phyloP scores from a whole-genome alignment of 352 stramenopile species.

The Pseudoperonospora humuli region DNA sequence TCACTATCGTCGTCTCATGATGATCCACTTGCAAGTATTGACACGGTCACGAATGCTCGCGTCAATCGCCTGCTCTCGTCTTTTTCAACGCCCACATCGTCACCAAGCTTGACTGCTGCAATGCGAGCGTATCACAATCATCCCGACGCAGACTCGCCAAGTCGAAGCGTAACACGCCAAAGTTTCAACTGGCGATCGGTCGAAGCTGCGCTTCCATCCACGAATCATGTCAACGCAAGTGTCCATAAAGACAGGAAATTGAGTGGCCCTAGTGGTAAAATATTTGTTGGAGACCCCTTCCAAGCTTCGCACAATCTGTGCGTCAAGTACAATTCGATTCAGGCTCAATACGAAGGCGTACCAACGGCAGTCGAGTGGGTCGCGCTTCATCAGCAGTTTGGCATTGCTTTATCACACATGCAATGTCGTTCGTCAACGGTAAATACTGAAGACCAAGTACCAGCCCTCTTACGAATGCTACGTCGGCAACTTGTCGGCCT shows the following conservation, averaged over 20 bases:
- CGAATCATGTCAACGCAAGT: background rate
- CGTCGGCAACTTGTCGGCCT: too few relatives aligned
- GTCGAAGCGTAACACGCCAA: constrained; percentile 4
- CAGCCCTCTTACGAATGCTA: constrained; percentile 41
- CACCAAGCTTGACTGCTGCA: constrained; percentile 15
- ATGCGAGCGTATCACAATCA: constrained; percentile 11
- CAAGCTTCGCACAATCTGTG: constrained; percentile 39
- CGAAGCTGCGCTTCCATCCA: constrained; percentile 11
- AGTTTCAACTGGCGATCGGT: constrained; percentile 24
- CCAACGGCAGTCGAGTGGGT: constrained; percentile 24
- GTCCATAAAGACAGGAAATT: constrained; percentile 1
- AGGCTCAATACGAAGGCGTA: constrained; percentile 44
- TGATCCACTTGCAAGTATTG: constrained; percentile 39
- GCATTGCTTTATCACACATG: constrained; percentile 37
- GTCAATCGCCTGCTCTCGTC: constrained; percentile 30
- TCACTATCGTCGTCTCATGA: constrained; percentile 13
- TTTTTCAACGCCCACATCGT: constrained; percentile 18
- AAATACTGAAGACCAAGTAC: constrained; percentile 38
- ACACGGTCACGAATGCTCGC: too few relatives aligned
- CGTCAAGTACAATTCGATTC: constrained; percentile 49
- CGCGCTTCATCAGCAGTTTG: constrained; percentile 45
- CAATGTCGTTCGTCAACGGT: too few relatives aligned
- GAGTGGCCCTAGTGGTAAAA: constrained; percentile 7
- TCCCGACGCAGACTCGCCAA: too few relatives aligned
- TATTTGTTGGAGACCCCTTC: constrained; percentile 47